phyloP scores from a whole-genome alignment of 768 basidiomycete species.

The Hygrophorus russula region DNA sequence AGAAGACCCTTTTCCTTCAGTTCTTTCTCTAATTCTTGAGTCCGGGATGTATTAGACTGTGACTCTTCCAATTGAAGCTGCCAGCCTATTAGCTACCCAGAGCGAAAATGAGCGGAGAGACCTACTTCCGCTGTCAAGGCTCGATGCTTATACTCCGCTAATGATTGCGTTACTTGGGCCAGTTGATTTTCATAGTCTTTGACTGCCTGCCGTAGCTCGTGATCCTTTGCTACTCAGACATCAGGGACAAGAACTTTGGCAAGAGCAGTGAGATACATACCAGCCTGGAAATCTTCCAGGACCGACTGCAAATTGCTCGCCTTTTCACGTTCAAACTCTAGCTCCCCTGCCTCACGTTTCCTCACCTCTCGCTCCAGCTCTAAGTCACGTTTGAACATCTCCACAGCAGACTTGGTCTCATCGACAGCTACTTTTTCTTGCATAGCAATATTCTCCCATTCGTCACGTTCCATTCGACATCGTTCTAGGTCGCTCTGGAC shows the following conservation, averaged over 20 bases:
- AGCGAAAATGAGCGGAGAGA: not conserved
- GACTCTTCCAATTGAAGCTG: slow-evolving; percentile 72
- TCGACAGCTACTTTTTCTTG: slow-evolving; percentile 66
- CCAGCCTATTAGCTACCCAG: slow-evolving; percentile 3
- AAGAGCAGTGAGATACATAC: slow-evolving; percentile 31
- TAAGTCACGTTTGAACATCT: slow-evolving; percentile 49
- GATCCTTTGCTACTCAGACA: slow-evolving; percentile 62
- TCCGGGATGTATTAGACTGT: slow-evolving; percentile 50
- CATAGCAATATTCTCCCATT: slow-evolving; percentile 39
- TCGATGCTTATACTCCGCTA: slow-evolving; percentile 87
- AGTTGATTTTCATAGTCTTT: slow-evolving; percentile 75
- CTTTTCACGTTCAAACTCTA: slow-evolving; percentile 64
- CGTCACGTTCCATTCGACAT: slow-evolving; percentile 67
- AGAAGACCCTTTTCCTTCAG: slow-evolving; percentile 93
- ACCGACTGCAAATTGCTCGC: slow-evolving; percentile 83
- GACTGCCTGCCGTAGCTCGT: slow-evolving; percentile 78
- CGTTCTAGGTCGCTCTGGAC: slow-evolving; percentile 80
- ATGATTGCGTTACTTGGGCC: slow-evolving; percentile 51
- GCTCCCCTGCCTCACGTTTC: slow-evolving; percentile 40
- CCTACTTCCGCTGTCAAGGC: slow-evolving; percentile 80
- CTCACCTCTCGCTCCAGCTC: slow-evolving; percentile 54
- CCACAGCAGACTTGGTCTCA: slow-evolving; percentile 47
- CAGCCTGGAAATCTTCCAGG: slow-evolving; percentile 88
- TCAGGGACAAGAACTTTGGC: slow-evolving; percentile 6
- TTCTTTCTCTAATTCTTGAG: slow-evolving; percentile 74